Conservation (phyloP, 441 rosid species). For the Cnidoscolus chayamansa region DNA sequence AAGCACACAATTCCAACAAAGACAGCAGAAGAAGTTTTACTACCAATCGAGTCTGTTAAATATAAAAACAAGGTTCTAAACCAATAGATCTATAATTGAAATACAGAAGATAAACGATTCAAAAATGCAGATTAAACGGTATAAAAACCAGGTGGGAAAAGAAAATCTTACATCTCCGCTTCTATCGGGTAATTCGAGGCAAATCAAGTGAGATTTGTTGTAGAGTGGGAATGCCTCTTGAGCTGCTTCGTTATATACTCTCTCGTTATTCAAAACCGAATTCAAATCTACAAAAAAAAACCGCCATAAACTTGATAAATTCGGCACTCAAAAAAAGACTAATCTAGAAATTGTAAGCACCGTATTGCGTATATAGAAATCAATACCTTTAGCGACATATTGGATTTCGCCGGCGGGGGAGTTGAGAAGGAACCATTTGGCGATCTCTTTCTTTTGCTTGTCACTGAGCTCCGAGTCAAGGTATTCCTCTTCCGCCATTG, state of each 20-base stretch:
- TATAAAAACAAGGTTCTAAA: background rate
- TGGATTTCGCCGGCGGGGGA: constrained; percentile 96
- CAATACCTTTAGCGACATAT: constrained; percentile 65
- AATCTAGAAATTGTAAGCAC: background rate
- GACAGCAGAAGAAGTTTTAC: background rate
- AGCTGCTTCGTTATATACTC: constrained; percentile 68
- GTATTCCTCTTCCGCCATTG: constrained; percentile 52
- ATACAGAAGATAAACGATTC: background rate
- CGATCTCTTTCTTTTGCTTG: constrained; percentile 89
- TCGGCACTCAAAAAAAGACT: background rate
- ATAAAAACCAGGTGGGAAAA: background rate
- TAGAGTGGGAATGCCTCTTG: constrained; percentile 76
- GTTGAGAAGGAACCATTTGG: constrained; percentile 97
- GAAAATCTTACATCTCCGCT: constrained; percentile 61
- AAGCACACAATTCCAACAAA: constrained; percentile 18
- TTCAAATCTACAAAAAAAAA: constrained; percentile 60
- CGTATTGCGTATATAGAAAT: background rate
- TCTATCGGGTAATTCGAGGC: constrained; percentile 64
- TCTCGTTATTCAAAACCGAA: constrained; percentile 63
- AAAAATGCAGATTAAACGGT: constrained; percentile 1
- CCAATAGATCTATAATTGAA: constrained; percentile 9
- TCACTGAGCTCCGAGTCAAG: constrained; percentile 51
- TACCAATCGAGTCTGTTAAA: no score
- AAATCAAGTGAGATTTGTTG: constrained; percentile 87
- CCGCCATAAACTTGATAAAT: background rate